Base-by-base conservation (phyloP, 176 grass and related monocot species). In the Zizania latifolia region DNA sequence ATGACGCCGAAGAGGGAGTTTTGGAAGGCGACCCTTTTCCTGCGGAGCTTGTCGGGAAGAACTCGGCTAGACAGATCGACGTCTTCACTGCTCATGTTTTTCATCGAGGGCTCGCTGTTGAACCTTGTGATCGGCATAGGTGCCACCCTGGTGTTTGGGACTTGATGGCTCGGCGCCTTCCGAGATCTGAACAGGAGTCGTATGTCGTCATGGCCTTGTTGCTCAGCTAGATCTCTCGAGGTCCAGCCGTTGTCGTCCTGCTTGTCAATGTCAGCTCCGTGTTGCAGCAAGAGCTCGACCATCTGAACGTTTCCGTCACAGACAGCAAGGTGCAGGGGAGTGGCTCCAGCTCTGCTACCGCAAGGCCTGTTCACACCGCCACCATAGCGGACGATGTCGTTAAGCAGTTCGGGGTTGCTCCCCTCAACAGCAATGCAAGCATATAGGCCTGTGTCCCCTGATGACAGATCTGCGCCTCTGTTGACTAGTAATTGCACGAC, bases 201-300 rank as follows among this genome's bases (percentile, higher is more conserved):
- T 17, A 99, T 99, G 22, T 92, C 91, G 16, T 88, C 72, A 8
- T 99, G 92, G 39, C 89, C 79, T 81, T 99, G 95, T 44, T 99
- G 95, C 3, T 94, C 86, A n/a, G 95, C 95, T 50, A 99, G 86
- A 31, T 51, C 39, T 74, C 82, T 72, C 21, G 89, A 68, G 24
- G 89, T 90, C 82, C 84, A 99, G 56, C 87, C 87, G 56, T 92
- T 45, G 17, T 3, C n/a, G 80, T 92, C 75, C 21, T 51, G 72
- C 53, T 75, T 64, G 32, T 94, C 82, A 3, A 99, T 74, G 70
- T 94, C 77, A 4, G 86, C 91, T 53, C 89, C 71, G 2, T 75
- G 81, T 48, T 89, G 77, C 27, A 99, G 83, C 68, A 99, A 83
- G 38, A 92, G 62, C 73, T 88, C 70, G 34, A 86, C 87, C 54